A percentile compares a stretch with the other conserved stretches of the same genome.
Conservation (phyloP, 2,329 filamentous ascomycete genomes). For the Fusarium sacchari region DNA sequence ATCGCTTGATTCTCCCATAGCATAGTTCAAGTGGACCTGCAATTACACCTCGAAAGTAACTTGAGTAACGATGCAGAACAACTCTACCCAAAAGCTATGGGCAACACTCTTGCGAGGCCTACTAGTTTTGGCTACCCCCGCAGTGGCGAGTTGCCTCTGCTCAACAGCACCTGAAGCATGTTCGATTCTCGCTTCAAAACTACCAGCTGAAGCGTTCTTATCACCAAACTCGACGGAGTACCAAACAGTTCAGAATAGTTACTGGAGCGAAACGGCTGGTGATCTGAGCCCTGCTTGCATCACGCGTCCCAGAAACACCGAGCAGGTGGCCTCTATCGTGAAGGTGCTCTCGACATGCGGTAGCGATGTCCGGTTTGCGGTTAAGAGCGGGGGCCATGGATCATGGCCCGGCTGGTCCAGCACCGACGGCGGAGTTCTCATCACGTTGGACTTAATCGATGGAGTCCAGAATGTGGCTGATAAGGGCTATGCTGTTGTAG, state of each 20-base stretch:
- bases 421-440: background rate
- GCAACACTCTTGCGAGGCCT: background rate
- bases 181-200: background rate
- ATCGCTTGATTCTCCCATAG: accelerated
- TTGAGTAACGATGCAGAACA: background rate
- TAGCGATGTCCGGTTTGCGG: accelerated
- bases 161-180: background rate
- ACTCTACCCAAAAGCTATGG: background rate
- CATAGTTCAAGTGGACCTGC: accelerated
- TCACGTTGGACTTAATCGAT: background rate
- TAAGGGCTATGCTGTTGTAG: background rate
- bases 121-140: background rate
- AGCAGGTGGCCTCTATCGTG: background rate
- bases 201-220: background rate
- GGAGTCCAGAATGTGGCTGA: background rate
- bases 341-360: background rate
- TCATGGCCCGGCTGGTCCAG: background rate
- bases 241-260: accelerated
- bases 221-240: background rate
- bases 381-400: background rate
- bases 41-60: accelerated
- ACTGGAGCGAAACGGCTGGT: background rate
- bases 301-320: accelerated
- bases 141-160: background rate
- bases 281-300: background rate